Percentiles rank a stretch among this genome's conserved stretches.
Evolutionary conservation across 2,329 filamentous ascomycete species (phyloP).

Genomic region (Claviceps pazoutovae): DNA sequence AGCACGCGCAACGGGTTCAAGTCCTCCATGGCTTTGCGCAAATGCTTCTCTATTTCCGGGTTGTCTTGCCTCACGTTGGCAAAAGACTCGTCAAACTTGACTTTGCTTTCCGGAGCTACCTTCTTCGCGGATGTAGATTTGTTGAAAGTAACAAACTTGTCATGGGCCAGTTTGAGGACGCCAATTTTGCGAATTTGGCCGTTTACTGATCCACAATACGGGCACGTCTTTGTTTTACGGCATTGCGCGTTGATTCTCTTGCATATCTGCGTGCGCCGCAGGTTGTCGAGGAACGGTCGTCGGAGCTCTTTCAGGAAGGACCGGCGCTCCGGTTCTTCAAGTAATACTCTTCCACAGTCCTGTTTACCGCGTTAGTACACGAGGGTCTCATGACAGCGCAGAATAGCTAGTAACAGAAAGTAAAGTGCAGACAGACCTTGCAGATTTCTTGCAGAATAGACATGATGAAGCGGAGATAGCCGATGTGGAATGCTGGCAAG

Average conservation of each 20-base stretch:
- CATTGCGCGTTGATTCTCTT: slow-evolving; percentile 86
- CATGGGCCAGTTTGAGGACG: slow-evolving; percentile 86
- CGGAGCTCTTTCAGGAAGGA: slow-evolving; percentile 68
- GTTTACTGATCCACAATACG: slow-evolving; percentile 69
- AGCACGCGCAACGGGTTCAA: slow-evolving; percentile 78
- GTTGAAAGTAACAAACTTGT: slow-evolving; percentile 81
- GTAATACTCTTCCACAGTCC: slow-evolving; percentile 67
- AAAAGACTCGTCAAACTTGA: slow-evolving; percentile 77
- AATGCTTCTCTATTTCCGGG: slow-evolving; percentile 75
- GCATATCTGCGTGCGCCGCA: slow-evolving; percentile 68
- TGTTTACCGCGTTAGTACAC: not conserved
- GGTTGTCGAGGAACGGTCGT: slow-evolving; percentile 70
- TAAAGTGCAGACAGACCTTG: slow-evolving; percentile 37
- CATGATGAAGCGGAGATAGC: slow-evolving; percentile 88
- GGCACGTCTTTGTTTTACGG: slow-evolving; percentile 75
- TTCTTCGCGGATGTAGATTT: slow-evolving; percentile 80
- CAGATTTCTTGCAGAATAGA: slow-evolving; percentile 89
- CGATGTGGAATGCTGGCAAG: slow-evolving; percentile 87
- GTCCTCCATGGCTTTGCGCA: slow-evolving; percentile 87
- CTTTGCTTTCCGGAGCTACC: slow-evolving; percentile 65
- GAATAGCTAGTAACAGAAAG: not conserved
- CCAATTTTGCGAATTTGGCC: slow-evolving; percentile 85
- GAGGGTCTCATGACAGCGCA: not conserved
- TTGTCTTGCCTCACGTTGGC: slow-evolving; percentile 63
- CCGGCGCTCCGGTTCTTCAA: slow-evolving; percentile 68